A percentile compares a stretch with the other conserved stretches of the same genome.
These are phyloP conservation scores for Boletus sp. DNA, from an alignment of 1,284 basidiomycete species.

Conservation along the genomic window DNA sequence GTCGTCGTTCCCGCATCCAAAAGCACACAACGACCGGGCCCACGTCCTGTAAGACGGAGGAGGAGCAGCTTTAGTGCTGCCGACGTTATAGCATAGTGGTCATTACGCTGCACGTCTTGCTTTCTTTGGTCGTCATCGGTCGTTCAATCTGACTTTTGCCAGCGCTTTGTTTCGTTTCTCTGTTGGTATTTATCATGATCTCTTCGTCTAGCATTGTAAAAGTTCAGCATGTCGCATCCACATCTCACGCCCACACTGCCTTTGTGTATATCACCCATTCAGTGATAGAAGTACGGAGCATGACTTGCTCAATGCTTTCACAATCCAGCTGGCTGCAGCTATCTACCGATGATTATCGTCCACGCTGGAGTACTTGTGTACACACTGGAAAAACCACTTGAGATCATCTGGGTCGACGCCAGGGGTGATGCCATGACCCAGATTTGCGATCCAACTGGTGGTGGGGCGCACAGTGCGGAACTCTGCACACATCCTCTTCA, in stretches of 20 bases:
- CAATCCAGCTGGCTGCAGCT: background rate
- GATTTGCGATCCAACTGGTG: slow-evolving; percentile 88
- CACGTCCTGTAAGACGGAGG: slow-evolving; percentile 65
- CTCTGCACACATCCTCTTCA: slow-evolving; percentile 76
- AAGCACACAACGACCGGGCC: slow-evolving; percentile 58
- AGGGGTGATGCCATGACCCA: slow-evolving; percentile 97
- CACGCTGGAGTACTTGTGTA: slow-evolving; percentile 72
- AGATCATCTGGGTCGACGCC: slow-evolving; percentile 91
- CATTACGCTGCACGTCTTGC: slow-evolving; percentile 5
- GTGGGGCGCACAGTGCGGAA: slow-evolving; percentile 60
- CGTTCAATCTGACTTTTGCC: slow-evolving; percentile 9
- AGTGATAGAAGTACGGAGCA: slow-evolving; percentile 15
- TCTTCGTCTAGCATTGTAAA: slow-evolving; percentile 30
- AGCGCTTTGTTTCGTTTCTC: slow-evolving; percentile 5
- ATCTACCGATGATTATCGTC: slow-evolving; percentile 2
- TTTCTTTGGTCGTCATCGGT: slow-evolving; percentile 11
- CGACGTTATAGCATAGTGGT: slow-evolving; percentile 63
- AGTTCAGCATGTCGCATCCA: slow-evolving; percentile 21
- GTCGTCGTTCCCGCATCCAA: slow-evolving; percentile 67
- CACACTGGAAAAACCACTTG: slow-evolving; percentile 85
- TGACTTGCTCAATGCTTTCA: slow-evolving; percentile 1
- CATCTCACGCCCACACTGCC: slow-evolving; percentile 13
- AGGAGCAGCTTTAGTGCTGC: slow-evolving; percentile 80
- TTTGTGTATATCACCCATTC: slow-evolving; percentile 21
- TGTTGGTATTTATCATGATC: slow-evolving; percentile 32